phyloP scores from a whole-genome alignment of 2,329 filamentous ascomycete genomes.

The Phialemonium atrogriseum region DNA sequence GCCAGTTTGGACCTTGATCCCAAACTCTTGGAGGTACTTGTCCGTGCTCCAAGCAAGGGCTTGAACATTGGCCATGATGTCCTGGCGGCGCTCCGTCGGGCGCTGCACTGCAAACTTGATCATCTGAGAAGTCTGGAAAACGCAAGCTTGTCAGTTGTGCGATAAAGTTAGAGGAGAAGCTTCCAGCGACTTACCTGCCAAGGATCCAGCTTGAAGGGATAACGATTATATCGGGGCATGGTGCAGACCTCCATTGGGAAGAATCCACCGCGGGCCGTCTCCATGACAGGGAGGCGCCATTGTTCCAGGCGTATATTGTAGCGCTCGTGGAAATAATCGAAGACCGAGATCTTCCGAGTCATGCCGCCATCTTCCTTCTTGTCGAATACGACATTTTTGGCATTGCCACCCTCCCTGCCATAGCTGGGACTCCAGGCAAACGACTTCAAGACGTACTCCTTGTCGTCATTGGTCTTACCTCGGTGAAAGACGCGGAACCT shows the following conservation, averaged over 20 bases:
- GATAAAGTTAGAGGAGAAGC: not conserved
- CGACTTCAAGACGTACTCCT: slow-evolving; percentile 42
- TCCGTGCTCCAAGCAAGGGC: slow-evolving; percentile 64
- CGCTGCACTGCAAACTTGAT: slow-evolving; percentile 86
- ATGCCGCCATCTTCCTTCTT: slow-evolving; percentile 31
- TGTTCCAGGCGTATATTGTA: slow-evolving; percentile 43
- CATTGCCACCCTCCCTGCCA: slow-evolving; percentile 35
- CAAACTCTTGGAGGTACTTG: slow-evolving; percentile 62
- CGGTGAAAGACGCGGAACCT: slow-evolving; percentile 49
- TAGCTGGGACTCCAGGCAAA: slow-evolving; percentile 39
- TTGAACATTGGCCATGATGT: slow-evolving; percentile 60
- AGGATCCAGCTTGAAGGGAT: slow-evolving; percentile 52
- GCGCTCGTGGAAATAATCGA: slow-evolving; percentile 45
- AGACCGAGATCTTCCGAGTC: slow-evolving; percentile 34
- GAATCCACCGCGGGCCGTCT: slow-evolving; percentile 42
- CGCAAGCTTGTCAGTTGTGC: slow-evolving; percentile 9
- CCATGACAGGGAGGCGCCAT: slow-evolving; percentile 46
- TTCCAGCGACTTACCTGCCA: slow-evolving; percentile 36
- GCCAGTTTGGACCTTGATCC: slow-evolving; percentile 55
- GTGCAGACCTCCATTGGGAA: slow-evolving; percentile 57
- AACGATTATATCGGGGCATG: slow-evolving; percentile 47
- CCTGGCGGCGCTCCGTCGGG: slow-evolving; percentile 56
- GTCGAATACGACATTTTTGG: slow-evolving; percentile 49
- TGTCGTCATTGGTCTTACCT: slow-evolving; percentile 34
- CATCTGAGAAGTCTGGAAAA: slow-evolving; percentile 66